phyloP scores from a whole-genome alignment of 768 basidiomycete species.

The Tricholoma hemisulphureum region DNA sequence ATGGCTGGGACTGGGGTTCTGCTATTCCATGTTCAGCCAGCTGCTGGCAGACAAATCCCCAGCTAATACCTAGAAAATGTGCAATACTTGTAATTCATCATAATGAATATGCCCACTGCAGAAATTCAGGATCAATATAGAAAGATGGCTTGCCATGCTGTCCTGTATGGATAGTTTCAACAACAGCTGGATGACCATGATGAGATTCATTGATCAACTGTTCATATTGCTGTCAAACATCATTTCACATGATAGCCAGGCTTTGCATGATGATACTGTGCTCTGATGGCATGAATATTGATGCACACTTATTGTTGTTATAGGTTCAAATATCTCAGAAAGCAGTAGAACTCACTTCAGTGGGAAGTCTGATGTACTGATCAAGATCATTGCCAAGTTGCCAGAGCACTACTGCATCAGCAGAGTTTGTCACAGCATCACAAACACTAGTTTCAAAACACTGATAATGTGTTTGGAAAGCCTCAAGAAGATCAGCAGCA shows the following conservation, averaged over 20 bases:
- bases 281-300: too few species aligned
- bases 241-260: conserved; percentile 4
- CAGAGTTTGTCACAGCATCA: too few species aligned
- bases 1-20: background rate
- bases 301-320: too few species aligned
- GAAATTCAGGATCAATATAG: conserved; percentile 6
- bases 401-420: too few species aligned
- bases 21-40: background rate
- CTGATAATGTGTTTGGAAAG: too few species aligned
- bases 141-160: background rate
- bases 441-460: too few species aligned
- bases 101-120: conserved; percentile 6
- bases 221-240: conserved; percentile 5
- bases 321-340: too few species aligned
- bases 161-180: background rate
- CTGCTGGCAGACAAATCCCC: background rate
- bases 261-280: conserved; percentile 1
- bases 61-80: background rate
- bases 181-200: conserved; percentile 2
- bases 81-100: background rate
- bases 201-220: conserved; percentile 6
- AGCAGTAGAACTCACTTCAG: too few species aligned
- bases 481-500: too few species aligned
- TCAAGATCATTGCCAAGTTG: too few species aligned
- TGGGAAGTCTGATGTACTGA: too few species aligned